phyloP scores from a whole-genome alignment of 306 rosid genomes.

The Parietaria judaica region DNA sequence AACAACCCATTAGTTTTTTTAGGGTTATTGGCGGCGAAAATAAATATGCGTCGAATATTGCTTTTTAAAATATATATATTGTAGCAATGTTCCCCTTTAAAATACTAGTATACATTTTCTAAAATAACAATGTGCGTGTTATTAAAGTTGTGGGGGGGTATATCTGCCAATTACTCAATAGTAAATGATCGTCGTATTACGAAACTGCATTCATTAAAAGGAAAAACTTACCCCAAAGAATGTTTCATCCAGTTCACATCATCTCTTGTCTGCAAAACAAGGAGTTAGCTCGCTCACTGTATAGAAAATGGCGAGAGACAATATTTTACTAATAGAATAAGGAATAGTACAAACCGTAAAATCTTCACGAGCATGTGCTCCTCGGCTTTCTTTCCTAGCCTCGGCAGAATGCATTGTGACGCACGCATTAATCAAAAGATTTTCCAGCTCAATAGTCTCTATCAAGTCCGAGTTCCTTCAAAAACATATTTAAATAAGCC shows the following conservation, averaged over 20 bases:
- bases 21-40: too few relatives aligned
- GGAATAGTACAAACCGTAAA: slow-evolving; percentile 41
- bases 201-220: too few relatives aligned
- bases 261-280: slow-evolving; percentile 76
- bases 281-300: slow-evolving; percentile 10
- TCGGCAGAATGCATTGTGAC: slow-evolving; percentile 92
- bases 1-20: too few relatives aligned
- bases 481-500: slow-evolving; percentile 6
- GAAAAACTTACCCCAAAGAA: slow-evolving; percentile 70
- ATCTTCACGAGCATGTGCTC: slow-evolving; percentile 95
- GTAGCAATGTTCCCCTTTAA: too few relatives aligned
- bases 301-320: slow-evolving; percentile 6
- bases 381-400: slow-evolving; percentile 95
- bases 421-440: slow-evolving; percentile 80
- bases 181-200: too few relatives aligned
- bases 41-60: too few relatives aligned
- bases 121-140: too few relatives aligned
- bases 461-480: slow-evolving; percentile 76
- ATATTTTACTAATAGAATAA: not conserved
- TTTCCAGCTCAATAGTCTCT: slow-evolving; percentile 84
- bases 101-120: too few relatives aligned
- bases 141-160: too few relatives aligned
- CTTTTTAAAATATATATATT: too few relatives aligned
- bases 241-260: slow-evolving; percentile 93
- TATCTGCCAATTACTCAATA: too few relatives aligned